These are phyloP conservation scores for Vararia minispora DNA, from an alignment of 768 basidiomycete genomes.

Conservation along the genomic window DNA sequence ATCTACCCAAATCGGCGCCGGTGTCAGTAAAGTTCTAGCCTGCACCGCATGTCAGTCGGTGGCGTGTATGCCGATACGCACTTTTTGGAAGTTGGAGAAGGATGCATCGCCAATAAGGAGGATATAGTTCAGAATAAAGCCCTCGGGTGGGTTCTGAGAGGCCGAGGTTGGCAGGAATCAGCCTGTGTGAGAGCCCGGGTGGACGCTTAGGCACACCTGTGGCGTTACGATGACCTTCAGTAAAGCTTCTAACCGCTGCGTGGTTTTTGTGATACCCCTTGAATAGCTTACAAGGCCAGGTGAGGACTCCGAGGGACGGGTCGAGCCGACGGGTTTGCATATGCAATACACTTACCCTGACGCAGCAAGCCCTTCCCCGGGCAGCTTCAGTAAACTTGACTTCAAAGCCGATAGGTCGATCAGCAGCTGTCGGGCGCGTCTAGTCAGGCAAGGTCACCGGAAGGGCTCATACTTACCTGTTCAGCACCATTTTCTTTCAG, in stretches of 20 bases:
- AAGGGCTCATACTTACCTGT: constrained; percentile 55
- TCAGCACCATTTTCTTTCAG: constrained; percentile 91
- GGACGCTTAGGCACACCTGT: constrained; percentile 39
- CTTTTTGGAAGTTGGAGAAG: constrained; percentile 98
- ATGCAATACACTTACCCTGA: constrained; percentile 34
- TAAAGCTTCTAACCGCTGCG: constrained; percentile 76
- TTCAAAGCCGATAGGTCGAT: constrained; percentile 88
- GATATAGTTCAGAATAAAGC: constrained; percentile 93
- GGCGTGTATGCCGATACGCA: constrained; percentile 18
- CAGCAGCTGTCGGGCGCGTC: constrained; percentile 43
- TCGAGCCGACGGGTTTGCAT: constrained; percentile 10
- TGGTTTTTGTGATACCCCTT: constrained; percentile 70
- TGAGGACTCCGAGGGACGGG: too few species aligned
- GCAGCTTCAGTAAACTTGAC: constrained; percentile 70
- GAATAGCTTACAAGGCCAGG: too few species aligned
- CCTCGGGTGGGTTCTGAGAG: constrained; percentile 76
- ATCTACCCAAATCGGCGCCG: too few species aligned
- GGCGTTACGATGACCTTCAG: constrained; percentile 95
- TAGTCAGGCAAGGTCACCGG: background rate
- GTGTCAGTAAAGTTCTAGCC: too few species aligned
- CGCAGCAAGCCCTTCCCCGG: constrained; percentile 54
- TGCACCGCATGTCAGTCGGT: background rate
- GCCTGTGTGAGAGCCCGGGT: background rate
- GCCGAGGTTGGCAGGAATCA: constrained; percentile 1
- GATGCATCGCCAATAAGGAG: constrained; percentile 90